phyloP scores from a whole-genome alignment of 2,329 filamentous ascomycete genomes.

The Podosphaera leucotricha region DNA sequence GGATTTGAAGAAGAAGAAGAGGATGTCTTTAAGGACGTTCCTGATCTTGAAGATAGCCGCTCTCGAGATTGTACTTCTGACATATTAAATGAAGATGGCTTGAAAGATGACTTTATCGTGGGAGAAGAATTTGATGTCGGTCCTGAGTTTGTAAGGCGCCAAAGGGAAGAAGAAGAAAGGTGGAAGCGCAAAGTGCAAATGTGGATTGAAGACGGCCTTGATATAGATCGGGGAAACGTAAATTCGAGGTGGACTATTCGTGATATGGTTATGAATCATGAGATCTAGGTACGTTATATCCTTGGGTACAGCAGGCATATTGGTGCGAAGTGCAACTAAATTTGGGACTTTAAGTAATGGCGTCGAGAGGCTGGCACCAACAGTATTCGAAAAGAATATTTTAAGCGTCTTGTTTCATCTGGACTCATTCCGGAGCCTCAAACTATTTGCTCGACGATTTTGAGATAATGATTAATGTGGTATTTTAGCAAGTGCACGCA shows the following conservation, averaged over 20 bases:
- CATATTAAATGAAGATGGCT: constrained; percentile 29
- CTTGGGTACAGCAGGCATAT: no score
- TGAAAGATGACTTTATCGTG: constrained; percentile 60
- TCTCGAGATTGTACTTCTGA: constrained; percentile 20
- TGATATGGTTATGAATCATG: constrained; percentile 23
- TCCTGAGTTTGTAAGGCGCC: constrained; percentile 72
- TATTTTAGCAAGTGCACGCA: no score
- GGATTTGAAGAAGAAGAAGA: constrained; percentile 66
- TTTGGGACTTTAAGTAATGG: background rate
- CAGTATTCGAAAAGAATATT: background rate
- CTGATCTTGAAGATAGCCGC: constrained; percentile 52
- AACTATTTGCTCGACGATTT: background rate
- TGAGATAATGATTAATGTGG: background rate
- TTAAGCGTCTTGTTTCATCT: background rate
- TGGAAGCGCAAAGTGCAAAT: constrained; percentile 75
- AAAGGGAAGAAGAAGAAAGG: constrained; percentile 73
- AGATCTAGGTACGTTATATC: background rate
- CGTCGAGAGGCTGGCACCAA: background rate
- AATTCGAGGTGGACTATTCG: constrained; percentile 60
- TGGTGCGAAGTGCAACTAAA: no score
- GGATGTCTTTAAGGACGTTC: constrained; percentile 85
- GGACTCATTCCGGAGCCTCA: background rate
- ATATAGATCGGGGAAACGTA: constrained; percentile 25
- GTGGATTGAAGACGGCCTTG: constrained; percentile 40
- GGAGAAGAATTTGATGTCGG: constrained; percentile 96